Evolutionary conservation across 2,329 filamentous ascomycete genomes (phyloP), one percentile per base, ranked within the genome.

Genomic region (Ceratocystis smalleyi): DNA sequence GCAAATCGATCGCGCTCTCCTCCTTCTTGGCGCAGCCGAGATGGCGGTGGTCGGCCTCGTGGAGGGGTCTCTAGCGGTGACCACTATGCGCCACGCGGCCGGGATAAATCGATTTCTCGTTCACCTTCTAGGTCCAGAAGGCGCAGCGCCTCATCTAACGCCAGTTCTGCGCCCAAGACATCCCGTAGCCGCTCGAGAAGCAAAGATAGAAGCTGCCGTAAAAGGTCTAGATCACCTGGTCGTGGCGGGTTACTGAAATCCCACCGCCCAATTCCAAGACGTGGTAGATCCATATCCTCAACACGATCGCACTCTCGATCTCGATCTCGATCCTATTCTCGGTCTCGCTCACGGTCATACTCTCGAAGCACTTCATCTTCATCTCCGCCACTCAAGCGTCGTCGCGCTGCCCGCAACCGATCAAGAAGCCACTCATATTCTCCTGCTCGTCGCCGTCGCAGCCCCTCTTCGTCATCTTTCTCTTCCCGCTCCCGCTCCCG

Each of bases 181-280:
- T 71, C 73, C 3, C 73, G 75, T 1, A 83, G 83, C 68, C 75
- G 79, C 59, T 77, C 80, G 43, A 76, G 79, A 64, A 78, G 79
- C 64, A 79, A 79, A 3, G 71, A 73, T 15, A 80, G 78, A 4
- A 73, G 74, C 43, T 81, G 78, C 67, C 75, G 77, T 22, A 74
- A 68, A 64, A 74, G 71, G 68, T 71, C 73, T 24, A 69, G 71
- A 30, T 72, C 72, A 2, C 71, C 71, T 59, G 74, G 72, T 62
- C 70, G 49, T 15, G 54, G 30, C 40, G 35, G 32, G 27, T 70
- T 6, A 75, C 74, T 43, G 75, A 75, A n/a, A 73, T 72, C 1
- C 69, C 72, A 2, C 75, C 75, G n/a, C 72, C 72, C 5, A 75
- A 74, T 6, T 71, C 70, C 57, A 77, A 78, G 2, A 73, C 60